Base-by-base conservation (phyloP, 2,329 filamentous ascomycete species). In the Aspergillus awamori region DNA sequence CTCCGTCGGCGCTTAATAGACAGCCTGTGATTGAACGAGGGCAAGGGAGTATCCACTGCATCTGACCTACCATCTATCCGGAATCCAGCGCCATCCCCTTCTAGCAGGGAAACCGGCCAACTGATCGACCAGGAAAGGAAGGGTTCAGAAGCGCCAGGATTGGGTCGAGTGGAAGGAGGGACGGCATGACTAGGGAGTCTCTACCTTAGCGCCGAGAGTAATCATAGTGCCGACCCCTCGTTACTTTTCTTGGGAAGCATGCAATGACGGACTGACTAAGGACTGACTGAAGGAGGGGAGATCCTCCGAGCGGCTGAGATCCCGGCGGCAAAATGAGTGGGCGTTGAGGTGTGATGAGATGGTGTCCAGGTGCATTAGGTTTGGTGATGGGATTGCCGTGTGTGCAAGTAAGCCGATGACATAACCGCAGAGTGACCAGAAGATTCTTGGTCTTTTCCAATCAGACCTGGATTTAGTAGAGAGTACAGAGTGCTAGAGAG, bases 251-350 rank as follows among this genome's bases (percentile, higher is more conserved):
- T 36, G 33, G 11, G 11, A 36, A 36, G 33, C 11, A 36, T 36
- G 33, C 33, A 13, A 36, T 11, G 33, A 36, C 11, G 28, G 28
- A 30, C 28, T 30, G 28, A 30, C 28, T 30, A 30, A 30, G 10
- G 28, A 30, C 28, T 30, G 28, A 30, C 28, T 61, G 39, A 54
- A 48, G 45, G 45, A 36, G 45, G 49, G n/a, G n/a, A n/a, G 43
- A 56, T 59, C 36, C 53, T 43, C 52, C 11, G 57, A 22, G 53
- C 26, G 53, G 52, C 36, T 57, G 61, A 58, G 59, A 64, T 62
- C 63, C 64, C 63, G 53, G 63, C 63, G 62, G 57, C 61, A 64
- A 64, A 36, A 13, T 13, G 33, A 36, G 10, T 59, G 58, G 47
- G 22, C 15, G 38, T 33, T n/a, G 36, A 36, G 39, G 39, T 61